Evolutionary conservation across 1,284 basidiomycete genomes (phyloP), one percentile per base, ranked within the genome.

Genomic region (Athelia psychrophila): DNA sequence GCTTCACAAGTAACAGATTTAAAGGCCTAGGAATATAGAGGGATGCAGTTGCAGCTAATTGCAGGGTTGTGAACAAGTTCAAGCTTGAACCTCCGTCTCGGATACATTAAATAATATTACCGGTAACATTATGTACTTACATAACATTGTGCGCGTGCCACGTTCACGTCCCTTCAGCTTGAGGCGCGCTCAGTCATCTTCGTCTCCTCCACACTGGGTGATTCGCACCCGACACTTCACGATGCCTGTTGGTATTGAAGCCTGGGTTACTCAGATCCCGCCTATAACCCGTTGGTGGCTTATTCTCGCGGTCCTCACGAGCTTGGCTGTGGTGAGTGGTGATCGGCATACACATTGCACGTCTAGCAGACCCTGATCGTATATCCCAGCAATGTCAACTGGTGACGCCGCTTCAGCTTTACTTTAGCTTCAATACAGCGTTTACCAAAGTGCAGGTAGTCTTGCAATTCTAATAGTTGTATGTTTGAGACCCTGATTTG

Each of bases 261-360:
- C 83, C 25, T 91, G 92, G 92, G 79, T 95, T 40, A 81, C 78
- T 27, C 90, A 95, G 61, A 89, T 96, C 49, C 94, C 94, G 30
- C 93, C 93, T 3, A 83, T 97, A 50, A 97, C 94, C 5, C 78
- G 93, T 47, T 77, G 78, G 42, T 95, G 93, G 91, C 78, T 95
- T 30, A 80, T 77, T 2, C 75, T 92, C 2, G 85, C 90, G 6
- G 81, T 95, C 16, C 75, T 84, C 20, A 88, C 86, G 3, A 94
- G 91, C 64, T 63, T 95, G 45, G 87, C 92, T 16, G 91, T 95
- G 57, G 93, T 95, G 62, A 62, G 90, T 78, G 32, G 47, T 50
- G 38, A 22, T 51, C 20, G 22, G 18, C 33, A n/a, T 55, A 23
- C 44, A 56, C 44, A 56, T 27, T 53, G n/a, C 53, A 49, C 40